Conservation (phyloP, 306 rosid species). For the Fragaria ananassa region DNA sequence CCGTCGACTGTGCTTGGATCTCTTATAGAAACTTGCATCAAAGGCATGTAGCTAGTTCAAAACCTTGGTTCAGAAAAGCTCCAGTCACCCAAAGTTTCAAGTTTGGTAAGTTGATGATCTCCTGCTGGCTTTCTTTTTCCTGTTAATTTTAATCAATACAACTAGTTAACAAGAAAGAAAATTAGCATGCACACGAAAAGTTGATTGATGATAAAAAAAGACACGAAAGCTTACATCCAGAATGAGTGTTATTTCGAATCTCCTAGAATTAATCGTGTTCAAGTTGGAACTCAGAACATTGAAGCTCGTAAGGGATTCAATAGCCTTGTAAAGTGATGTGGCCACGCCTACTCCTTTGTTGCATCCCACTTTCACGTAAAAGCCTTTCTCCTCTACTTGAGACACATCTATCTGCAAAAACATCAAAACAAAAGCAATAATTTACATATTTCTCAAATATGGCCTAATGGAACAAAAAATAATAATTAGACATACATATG, state of each 20-base stretch:
- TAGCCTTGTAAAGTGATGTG: constrained; percentile 58
- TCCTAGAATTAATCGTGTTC: constrained; percentile 47
- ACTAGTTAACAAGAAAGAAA: neutral
- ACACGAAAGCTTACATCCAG: constrained; percentile 42
- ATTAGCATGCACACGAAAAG: neutral
- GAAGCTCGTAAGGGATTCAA: constrained; percentile 70
- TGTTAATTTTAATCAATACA: constrained; percentile 20
- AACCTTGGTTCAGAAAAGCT: constrained; percentile 82
- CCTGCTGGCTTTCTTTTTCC: constrained; percentile 56
- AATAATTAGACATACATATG: neutral
- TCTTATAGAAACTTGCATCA: neutral
- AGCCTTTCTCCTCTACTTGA: constrained; percentile 81
- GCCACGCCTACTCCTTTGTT: constrained; percentile 63
- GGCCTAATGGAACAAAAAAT: neutral
- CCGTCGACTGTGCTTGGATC: neutral
- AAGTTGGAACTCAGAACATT: constrained; percentile 67
- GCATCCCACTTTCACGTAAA: constrained; percentile 64
- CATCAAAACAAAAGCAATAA: neutral
- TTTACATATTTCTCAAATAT: neutral
- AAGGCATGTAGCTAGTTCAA: constrained; percentile 30
- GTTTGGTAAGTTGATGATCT: constrained; percentile 62
- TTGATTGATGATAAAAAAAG: neutral
- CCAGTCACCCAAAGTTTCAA: constrained; percentile 90
- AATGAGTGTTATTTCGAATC: constrained; percentile 54
- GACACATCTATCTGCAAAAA: constrained; percentile 61